phyloP scores from a whole-genome alignment of 371 early-diverging fungal species.

The Rhizomucor miehei region DNA sequence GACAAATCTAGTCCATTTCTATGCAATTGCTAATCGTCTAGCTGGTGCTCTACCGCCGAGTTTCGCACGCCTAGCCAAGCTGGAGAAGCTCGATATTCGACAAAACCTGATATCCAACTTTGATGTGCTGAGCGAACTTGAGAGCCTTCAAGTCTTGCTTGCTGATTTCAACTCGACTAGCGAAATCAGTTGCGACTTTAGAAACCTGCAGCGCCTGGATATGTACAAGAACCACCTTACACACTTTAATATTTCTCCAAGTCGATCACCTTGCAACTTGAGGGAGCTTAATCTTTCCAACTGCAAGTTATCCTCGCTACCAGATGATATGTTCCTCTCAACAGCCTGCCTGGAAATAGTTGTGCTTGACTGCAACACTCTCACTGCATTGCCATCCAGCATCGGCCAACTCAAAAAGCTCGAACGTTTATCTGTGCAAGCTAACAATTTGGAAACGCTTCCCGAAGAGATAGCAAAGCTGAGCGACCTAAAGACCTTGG shows the following conservation, averaged over 20 bases:
- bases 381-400: slow-evolving; percentile 65
- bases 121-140: slow-evolving; percentile 54
- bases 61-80: slow-evolving; percentile 51
- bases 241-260: slow-evolving; percentile 32
- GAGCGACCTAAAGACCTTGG: slow-evolving; percentile 29
- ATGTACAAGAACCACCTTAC: slow-evolving; percentile 60
- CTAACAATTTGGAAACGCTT: slow-evolving; percentile 67
- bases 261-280: slow-evolving; percentile 12
- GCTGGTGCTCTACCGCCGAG: slow-evolving; percentile 63
- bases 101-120: slow-evolving; percentile 70
- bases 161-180: slow-evolving; percentile 69
- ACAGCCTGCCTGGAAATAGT: slow-evolving; percentile 58
- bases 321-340: slow-evolving; percentile 57
- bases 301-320: slow-evolving; percentile 69
- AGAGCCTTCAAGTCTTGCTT: slow-evolving; percentile 56
- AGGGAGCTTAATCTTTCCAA: slow-evolving; percentile 63
- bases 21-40: slow-evolving; percentile 73
- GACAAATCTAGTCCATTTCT: slow-evolving; percentile 51
- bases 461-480: slow-evolving; percentile 36
- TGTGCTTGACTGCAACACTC: slow-evolving; percentile 70
- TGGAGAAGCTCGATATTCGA: slow-evolving; percentile 75
- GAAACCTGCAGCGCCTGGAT: slow-evolving; percentile 36
- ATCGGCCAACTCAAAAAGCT: slow-evolving; percentile 58
- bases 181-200: slow-evolving; percentile 40
- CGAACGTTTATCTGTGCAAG: slow-evolving; percentile 57